Evolutionary conservation across 179 eudicot genomes (phyloP).

Genomic region (Camellia oleifera): DNA sequence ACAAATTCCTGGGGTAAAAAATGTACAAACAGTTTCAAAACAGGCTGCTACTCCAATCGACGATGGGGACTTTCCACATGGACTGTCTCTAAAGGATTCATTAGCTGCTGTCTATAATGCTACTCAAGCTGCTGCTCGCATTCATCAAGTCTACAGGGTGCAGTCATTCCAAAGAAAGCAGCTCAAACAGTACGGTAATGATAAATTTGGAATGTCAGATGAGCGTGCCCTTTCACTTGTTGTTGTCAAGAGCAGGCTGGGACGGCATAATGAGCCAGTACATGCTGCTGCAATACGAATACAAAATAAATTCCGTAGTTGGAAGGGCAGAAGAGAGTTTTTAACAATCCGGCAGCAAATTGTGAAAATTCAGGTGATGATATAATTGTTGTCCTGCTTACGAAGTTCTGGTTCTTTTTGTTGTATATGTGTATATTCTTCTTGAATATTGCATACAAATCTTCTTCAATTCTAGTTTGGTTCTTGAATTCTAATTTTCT

Average conservation of each 20-base stretch:
- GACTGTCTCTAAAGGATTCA: conserved; percentile 73
- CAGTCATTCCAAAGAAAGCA: conserved; percentile 83
- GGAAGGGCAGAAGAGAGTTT: conserved; percentile 75
- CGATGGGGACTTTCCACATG: conserved; percentile 46
- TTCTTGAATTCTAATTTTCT: conserved; percentile 7
- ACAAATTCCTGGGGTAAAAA: conserved; percentile 29
- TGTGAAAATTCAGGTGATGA: conserved; percentile 78
- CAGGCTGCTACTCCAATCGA: conserved; percentile 45
- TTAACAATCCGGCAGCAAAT: conserved; percentile 58
- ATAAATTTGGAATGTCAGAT: conserved; percentile 41
- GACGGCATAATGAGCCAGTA: conserved; percentile 50
- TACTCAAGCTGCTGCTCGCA: conserved; percentile 87
- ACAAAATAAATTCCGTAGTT: conserved; percentile 80
- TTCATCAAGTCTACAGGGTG: conserved; percentile 77
- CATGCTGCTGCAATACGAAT: conserved; percentile 71
- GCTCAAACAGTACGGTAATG: conserved; percentile 39
- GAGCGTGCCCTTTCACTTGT: conserved; percentile 59
- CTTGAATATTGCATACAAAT: conserved; percentile 3
- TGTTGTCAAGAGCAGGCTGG: conserved; percentile 45
- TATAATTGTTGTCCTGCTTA: not conserved
- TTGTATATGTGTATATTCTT: not conserved
- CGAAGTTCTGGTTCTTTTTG: not conserved
- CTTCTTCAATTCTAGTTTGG: not conserved
- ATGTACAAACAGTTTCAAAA: conserved; percentile 48
- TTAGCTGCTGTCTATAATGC: conserved; percentile 87